Base-by-base conservation (phyloP, 73 alveolate genomes). In the Effrenium voratum region DNA sequence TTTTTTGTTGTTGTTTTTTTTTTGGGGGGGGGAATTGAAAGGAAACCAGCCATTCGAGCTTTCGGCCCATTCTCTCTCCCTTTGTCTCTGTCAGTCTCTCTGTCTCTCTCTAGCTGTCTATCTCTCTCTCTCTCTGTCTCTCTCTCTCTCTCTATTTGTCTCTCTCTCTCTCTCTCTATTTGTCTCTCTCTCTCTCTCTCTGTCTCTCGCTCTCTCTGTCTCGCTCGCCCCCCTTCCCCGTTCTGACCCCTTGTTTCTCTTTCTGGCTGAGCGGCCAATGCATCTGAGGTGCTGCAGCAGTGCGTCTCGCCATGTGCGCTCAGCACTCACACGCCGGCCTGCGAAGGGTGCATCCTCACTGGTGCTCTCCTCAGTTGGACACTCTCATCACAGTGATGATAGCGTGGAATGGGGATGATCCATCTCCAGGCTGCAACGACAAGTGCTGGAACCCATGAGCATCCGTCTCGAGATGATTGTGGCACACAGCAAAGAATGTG, bases 371-470 rank as follows among this genome's bases (percentile, higher is more conserved):
- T 16, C 12, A 30, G 55, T 36, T 38, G 63, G 19, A 52, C 8
- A 12, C 19, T 19, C 26, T 52, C 26, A 12, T 19, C 63, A 52
- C 63, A 52, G 8, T 8, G 63, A 52, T 12, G 8, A 19, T 19
- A 19, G 52, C 92, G 34, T 49, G 24, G 49, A 70, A 6, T 52
- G 26, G 63, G 63, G 26, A 12, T 52, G 63, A 8, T 52, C 8
- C 19, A 52, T 52, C 63, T 52, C 68, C n/a, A 88, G 96, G 96
- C 86, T 88, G 96, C 86, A 88, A 88, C 55, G 44, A 45, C 73
- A 88, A 88, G 73, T 88, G 96, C 43, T 88, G 96, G 96, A 88
- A 88, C 68, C 96, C 96, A 2, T 88, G 75, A 60, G 28, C 19
- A 52, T 19, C 28, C 66, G 28, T 24, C 34, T 80, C 13, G 72